A percentile compares a stretch with the other conserved stretches of the same genome.
phyloP scores from a whole-genome alignment of 176 grass and related monocot species.

The barley (Hordeum vulgare) region DNA sequence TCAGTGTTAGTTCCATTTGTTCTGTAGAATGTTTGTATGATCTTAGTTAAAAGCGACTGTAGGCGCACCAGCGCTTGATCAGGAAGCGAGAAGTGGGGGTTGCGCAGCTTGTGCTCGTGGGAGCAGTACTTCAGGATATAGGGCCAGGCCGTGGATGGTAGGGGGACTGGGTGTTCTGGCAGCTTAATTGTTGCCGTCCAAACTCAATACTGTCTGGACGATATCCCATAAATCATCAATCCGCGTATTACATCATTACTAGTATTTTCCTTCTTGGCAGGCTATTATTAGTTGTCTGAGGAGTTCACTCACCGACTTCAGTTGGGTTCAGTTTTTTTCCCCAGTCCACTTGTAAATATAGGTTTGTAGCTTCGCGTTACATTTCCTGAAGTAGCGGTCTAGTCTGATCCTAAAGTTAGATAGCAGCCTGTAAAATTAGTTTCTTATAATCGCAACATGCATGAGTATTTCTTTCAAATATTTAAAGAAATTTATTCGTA shows the following conservation, averaged over 20 bases:
- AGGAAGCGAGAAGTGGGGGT: not conserved
- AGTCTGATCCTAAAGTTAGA: not conserved
- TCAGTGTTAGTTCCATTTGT: not conserved
- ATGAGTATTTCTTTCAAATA: not conserved
- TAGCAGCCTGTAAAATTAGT: not conserved
- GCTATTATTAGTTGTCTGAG: not conserved
- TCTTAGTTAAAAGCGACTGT: not conserved
- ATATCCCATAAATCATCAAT: too few species aligned
- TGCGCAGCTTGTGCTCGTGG: not conserved
- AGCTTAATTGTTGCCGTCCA: too few species aligned
- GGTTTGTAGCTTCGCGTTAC: not conserved
- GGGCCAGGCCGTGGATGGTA: not conserved
- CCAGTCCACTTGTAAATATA: not conserved
- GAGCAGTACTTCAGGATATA: not conserved
- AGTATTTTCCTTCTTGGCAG: too few species aligned
- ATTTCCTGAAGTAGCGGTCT: not conserved
- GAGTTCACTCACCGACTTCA: not conserved
- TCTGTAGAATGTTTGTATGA: not conserved
- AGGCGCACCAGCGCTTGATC: not conserved
- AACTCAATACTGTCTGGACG: too few species aligned
- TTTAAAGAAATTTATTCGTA: not conserved
- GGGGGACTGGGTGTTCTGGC: not conserved
- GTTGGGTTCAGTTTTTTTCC: not conserved
- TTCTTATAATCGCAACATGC: not conserved
- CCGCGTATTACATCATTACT: too few species aligned